Percentiles rank a stretch among this genome's conserved stretches.
Conservation (phyloP, 345 rosid species). For the Gossypium ekmanianum region DNA sequence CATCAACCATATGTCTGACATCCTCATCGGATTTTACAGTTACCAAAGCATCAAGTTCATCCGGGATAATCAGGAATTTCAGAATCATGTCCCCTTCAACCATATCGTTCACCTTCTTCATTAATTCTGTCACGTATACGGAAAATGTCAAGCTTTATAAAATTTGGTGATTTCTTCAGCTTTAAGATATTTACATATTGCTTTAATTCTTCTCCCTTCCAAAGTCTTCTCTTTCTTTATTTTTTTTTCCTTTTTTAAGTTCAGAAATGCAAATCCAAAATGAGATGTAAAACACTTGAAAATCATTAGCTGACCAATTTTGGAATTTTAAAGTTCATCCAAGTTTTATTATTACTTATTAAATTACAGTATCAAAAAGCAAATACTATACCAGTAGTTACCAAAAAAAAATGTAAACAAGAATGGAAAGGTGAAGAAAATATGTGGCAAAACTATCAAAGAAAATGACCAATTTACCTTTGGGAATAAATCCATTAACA, state of each 20-base stretch:
- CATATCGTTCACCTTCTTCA: slow-evolving; percentile 56
- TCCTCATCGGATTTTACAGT: slow-evolving; percentile 72
- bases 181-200: background rate
- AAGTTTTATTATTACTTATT: too few species aligned
- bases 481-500: background rate
- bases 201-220: background rate
- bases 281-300: background rate
- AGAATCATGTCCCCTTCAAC: slow-evolving; percentile 52
- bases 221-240: background rate
- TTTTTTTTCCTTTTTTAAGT: background rate
- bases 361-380: too few species aligned
- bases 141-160: background rate
- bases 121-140: slow-evolving; percentile 42
- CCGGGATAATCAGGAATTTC: slow-evolving; percentile 64
- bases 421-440: too few species aligned
- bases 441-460: background rate
- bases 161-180: background rate
- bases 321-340: background rate
- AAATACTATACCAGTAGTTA: too few species aligned
- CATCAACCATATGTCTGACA: slow-evolving; percentile 78
- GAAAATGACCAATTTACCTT: background rate
- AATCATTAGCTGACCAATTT: background rate
- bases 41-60: slow-evolving; percentile 80
- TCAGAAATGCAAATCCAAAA: background rate
- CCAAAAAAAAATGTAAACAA: too few species aligned